A percentile compares a stretch with the other conserved stretches of the same genome.
Conservation (phyloP, 257 asterid genomes). For the Penstemon eatonii region DNA sequence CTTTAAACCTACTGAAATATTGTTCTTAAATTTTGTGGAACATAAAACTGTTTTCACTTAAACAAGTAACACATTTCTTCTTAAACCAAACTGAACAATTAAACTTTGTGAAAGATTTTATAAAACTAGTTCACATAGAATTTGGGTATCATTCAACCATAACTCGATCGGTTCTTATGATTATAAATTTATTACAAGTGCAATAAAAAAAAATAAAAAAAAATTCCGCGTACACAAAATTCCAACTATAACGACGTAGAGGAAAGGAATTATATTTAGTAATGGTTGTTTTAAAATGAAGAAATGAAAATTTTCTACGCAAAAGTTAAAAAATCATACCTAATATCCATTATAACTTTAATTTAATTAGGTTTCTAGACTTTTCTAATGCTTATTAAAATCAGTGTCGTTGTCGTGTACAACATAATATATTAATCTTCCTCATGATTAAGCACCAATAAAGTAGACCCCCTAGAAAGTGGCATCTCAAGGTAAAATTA, state of each 20-base stretch:
- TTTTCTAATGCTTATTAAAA: not conserved
- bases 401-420: not conserved
- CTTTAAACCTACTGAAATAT: no score
- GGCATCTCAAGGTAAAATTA: no score
- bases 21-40: no score
- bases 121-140: no score
- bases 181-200: slow-evolving; percentile 6
- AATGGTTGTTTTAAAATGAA: not conserved
- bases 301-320: slow-evolving; percentile 21
- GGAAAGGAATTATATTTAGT: slow-evolving; percentile 2
- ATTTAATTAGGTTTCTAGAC: slow-evolving; percentile 26
- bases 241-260: slow-evolving; percentile 32
- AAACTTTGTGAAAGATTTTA: no score
- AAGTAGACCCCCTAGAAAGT: not conserved
- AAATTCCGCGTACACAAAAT: slow-evolving; percentile 25
- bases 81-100: no score
- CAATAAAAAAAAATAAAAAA: not conserved
- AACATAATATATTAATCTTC: slow-evolving; percentile 31
- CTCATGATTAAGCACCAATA: slow-evolving; percentile 35
- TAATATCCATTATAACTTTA: slow-evolving; percentile 29
- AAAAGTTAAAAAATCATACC: slow-evolving; percentile 30
- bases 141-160: not conserved
- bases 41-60: no score
- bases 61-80: no score
- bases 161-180: not conserved